Conservation (phyloP, 257 asterid genomes). For the Ilex asprella region DNA sequence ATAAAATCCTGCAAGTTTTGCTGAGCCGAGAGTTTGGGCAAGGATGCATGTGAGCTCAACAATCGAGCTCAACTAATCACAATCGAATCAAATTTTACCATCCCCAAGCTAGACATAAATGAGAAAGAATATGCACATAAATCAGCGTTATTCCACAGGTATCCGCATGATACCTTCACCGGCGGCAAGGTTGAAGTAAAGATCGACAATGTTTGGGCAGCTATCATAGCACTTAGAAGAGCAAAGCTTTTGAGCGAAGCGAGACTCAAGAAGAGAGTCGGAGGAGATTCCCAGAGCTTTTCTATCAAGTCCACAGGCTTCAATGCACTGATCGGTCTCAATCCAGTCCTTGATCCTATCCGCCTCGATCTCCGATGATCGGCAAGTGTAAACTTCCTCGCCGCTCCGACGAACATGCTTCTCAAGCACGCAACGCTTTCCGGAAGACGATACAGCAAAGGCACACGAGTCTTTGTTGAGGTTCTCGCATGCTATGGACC, state of each 20-base stretch:
- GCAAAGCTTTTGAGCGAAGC: constrained; percentile 50
- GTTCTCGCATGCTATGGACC: constrained; percentile 46
- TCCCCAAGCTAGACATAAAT: too few species aligned
- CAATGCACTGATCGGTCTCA: constrained; percentile 56
- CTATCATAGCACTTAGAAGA: constrained; percentile 42
- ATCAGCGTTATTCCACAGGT: too few species aligned
- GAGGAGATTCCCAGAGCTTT: constrained; percentile 73
- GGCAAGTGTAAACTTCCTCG: constrained; percentile 39
- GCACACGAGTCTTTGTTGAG: constrained; percentile 46
- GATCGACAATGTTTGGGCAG: too few species aligned
- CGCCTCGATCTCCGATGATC: constrained; percentile 55
- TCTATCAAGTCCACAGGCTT: constrained; percentile 56
- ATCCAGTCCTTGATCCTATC: constrained; percentile 36
- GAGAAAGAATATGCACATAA: too few species aligned
- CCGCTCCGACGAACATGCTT: constrained; percentile 41
- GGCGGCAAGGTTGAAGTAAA: background rate
- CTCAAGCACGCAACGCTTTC: constrained; percentile 72
- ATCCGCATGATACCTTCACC: background rate
- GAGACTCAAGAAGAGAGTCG: constrained; percentile 53
- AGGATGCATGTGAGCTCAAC: too few species aligned
- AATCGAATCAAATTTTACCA: too few species aligned
- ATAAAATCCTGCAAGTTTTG: too few species aligned
- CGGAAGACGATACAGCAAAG: constrained; percentile 46
- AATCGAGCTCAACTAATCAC: too few species aligned
- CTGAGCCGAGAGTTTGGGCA: too few species aligned